Evolutionary conservation across 257 asterid species (phyloP).

Genomic region (Penstemon newberryi): DNA sequence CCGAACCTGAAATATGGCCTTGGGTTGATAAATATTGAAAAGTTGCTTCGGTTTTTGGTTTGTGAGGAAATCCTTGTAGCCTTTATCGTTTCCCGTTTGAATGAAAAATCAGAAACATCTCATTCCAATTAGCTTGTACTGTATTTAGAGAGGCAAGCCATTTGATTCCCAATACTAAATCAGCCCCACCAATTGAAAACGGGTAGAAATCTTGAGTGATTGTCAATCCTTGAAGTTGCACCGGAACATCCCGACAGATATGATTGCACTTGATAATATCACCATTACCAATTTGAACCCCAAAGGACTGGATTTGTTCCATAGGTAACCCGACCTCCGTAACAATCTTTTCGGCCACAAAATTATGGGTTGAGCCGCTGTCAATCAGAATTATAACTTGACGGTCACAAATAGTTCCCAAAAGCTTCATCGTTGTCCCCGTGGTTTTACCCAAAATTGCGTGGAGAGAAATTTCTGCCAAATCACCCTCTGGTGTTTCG

Average conservation of each 20-base stretch:
- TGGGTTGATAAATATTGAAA: no score
- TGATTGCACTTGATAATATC: neutral
- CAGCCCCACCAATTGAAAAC: slow-evolving; percentile 2
- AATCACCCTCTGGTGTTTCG: neutral
- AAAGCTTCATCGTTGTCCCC: neutral
- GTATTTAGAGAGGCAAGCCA: slow-evolving; percentile 22
- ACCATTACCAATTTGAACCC: neutral
- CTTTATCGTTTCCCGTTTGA: slow-evolving; percentile 8
- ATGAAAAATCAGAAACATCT: slow-evolving; percentile 18
- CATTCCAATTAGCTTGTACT: slow-evolving; percentile 22
- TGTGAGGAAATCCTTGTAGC: slow-evolving; percentile 1
- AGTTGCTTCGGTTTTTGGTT: no score
- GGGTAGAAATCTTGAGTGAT: neutral
- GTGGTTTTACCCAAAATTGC: neutral
- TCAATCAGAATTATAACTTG: neutral
- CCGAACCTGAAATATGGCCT: no score
- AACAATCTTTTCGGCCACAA: neutral
- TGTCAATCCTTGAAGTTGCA: neutral
- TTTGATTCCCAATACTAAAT: slow-evolving; percentile 19
- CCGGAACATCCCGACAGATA: neutral
- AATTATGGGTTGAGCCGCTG: neutral
- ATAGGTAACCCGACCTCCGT: neutral
- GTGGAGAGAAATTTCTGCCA: neutral
- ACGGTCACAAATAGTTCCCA: neutral
- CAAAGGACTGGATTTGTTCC: neutral